Percentiles rank a stretch among this genome's conserved stretches.
Evolutionary conservation across 495 filamentous ascomycete genomes (phyloP).

Genomic region (Xylaria scruposa): DNA sequence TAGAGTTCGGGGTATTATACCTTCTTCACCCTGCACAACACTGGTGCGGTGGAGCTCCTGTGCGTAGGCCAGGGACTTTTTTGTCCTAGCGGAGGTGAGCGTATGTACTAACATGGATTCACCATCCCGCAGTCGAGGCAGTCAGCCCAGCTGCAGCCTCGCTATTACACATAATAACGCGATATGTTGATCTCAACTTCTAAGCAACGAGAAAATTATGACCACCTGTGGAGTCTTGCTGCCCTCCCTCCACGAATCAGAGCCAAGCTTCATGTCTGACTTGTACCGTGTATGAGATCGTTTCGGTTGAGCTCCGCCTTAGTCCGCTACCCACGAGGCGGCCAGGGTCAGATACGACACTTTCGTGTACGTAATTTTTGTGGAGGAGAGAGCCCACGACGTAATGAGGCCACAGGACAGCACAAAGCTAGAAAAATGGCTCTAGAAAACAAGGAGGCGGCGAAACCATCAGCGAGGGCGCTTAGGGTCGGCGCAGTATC

Average conservation of each 20-base stretch:
- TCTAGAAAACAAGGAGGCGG: constrained; percentile 22
- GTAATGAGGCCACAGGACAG: constrained; percentile 16
- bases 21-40: neutral
- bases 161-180: constrained; percentile 25
- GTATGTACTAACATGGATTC: constrained; percentile 14
- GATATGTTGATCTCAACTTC: constrained; percentile 23
- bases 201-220: constrained; percentile 2
- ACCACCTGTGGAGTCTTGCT: constrained; percentile 16
- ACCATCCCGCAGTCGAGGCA: neutral
- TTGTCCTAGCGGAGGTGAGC: constrained; percentile 1
- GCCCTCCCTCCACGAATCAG: constrained; percentile 14
- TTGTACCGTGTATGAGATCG: constrained; percentile 1
- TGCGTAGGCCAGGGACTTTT: constrained; percentile 2
- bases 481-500: neutral
- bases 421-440: constrained; percentile 5
- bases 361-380: constrained; percentile 24
- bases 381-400: constrained; percentile 14
- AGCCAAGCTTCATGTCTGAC: neutral
- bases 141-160: neutral
- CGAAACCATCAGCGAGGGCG: neutral
- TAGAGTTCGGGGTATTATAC: neutral
- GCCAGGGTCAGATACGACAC: neutral
- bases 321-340: neutral
- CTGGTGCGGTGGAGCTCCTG: neutral
- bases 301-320: constrained; percentile 8